Evolutionary conservation across 345 rosid species (phyloP).

Genomic region (Brassica cretica): DNA sequence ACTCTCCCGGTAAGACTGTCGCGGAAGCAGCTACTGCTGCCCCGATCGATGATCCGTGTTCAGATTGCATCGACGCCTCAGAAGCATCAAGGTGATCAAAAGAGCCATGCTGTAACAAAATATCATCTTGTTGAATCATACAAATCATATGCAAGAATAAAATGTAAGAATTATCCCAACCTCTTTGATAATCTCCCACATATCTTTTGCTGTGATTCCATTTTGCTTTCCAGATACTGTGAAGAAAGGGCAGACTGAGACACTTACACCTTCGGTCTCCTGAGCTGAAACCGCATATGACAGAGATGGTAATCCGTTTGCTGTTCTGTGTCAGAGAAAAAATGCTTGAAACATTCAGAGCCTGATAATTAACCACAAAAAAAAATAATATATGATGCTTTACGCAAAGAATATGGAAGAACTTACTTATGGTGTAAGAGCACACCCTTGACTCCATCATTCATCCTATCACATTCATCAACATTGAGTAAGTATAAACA

Average conservation of each 20-base stretch:
- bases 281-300: slow-evolving; percentile 76
- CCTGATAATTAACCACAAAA: neutral
- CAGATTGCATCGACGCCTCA: slow-evolving; percentile 53
- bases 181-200: slow-evolving; percentile 88
- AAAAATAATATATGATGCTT: neutral
- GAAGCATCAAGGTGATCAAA: slow-evolving; percentile 55
- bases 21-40: slow-evolving; percentile 89
- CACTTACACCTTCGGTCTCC: slow-evolving; percentile 57
- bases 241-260: slow-evolving; percentile 78
- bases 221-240: slow-evolving; percentile 62
- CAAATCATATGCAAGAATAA: neutral
- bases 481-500: slow-evolving; percentile 6
- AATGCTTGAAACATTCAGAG: slow-evolving; percentile 9
- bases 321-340: slow-evolving; percentile 54
- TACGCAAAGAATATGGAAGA: neutral
- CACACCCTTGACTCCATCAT: slow-evolving; percentile 65
- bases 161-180: slow-evolving; percentile 36
- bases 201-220: slow-evolving; percentile 73
- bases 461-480: slow-evolving; percentile 52
- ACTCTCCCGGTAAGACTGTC: slow-evolving; percentile 55
- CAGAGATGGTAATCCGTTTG: slow-evolving; percentile 52
- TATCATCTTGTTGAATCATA: neutral
- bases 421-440: slow-evolving; percentile 82
- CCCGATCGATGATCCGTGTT: slow-evolving; percentile 80
- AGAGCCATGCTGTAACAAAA: slow-evolving; percentile 59